Percentiles rank a stretch among this genome's conserved stretches.
Evolutionary conservation across 352 stramenopile genomes (phyloP).

Genomic region (Pythium angustatum): DNA sequence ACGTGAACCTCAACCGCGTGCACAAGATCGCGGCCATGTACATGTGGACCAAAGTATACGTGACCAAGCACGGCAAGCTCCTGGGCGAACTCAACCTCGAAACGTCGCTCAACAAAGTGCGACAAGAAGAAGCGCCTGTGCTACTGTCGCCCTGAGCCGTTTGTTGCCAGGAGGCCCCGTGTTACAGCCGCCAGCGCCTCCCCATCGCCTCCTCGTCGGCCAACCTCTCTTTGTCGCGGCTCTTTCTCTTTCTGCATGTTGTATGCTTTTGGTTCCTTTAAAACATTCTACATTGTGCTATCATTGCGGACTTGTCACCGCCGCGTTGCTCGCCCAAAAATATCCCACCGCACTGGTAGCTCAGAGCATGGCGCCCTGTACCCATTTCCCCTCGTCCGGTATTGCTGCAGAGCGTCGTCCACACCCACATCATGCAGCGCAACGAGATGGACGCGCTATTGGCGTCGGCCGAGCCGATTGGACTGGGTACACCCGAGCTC

Average conservation of each 20-base stretch:
- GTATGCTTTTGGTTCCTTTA: constrained; percentile 5
- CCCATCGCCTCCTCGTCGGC: too few relatives aligned
- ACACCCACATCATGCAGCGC: constrained; percentile 54
- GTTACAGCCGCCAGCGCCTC: too few relatives aligned
- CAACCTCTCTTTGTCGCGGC: too few relatives aligned
- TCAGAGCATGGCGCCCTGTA: too few relatives aligned
- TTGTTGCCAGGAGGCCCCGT: too few relatives aligned
- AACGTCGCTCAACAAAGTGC: constrained; percentile 53
- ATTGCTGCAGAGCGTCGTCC: background rate
- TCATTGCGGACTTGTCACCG: too few relatives aligned
- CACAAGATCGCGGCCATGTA: constrained; percentile 80
- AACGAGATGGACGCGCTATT: constrained; percentile 80
- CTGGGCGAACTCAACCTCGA: constrained; percentile 72
- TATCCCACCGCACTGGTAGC: too few relatives aligned
- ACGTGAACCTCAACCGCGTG: constrained; percentile 68
- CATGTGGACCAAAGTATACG: constrained; percentile 85
- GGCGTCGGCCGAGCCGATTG: constrained; percentile 42
- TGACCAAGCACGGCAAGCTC: constrained; percentile 68
- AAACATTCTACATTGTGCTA: too few relatives aligned
- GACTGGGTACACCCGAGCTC: constrained; percentile 72
- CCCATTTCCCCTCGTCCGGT: constrained; percentile 20
- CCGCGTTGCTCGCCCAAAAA: too few relatives aligned
- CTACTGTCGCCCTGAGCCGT: constrained; percentile 34
- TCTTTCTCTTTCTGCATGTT: background rate
- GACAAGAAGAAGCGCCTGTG: constrained; percentile 49